Base-by-base conservation (phyloP, 345 rosid genomes). In the Eucalyptus marginata region DNA sequence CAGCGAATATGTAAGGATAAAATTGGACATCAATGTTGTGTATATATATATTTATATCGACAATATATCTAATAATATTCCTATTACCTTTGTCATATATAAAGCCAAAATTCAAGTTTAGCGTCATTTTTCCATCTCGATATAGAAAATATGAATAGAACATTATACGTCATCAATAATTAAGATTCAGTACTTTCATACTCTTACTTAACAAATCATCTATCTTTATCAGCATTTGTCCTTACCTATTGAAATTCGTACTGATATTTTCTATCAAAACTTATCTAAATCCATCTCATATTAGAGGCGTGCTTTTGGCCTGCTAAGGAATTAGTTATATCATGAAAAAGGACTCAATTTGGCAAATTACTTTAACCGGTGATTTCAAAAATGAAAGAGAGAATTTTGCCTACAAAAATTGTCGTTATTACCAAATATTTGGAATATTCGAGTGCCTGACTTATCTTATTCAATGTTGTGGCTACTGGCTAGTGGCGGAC, bases 1-100 rank as follows among this genome's bases (percentile, higher is more conserved):
- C 31, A 1, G 3, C 0, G 0, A 64, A 29, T 29, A 64, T n/a
- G 71, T 13, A 64, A 29, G 10, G 33, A 59, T 3, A 62, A 62
- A 62, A 62, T 5, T 27, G n/a, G 3, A 29, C 31, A 59, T 64
- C 33, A 64, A 64, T 29, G 2, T 3, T 13, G 9, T 29, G 71
- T 1, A 13, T 12, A 13, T 12, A 14, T 25, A 62, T 62, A 62
- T 62, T 7, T 62, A 7, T 64, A 64, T 29, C 9, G 5, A 4
- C 18, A 3, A 6, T 29, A 14, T 64, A 14, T 64, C 71, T 64
- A 7, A n/a, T 14, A 29, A 64, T 64, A 29, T 64, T 29, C 18
- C 5, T 64, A 29, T n/a, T 13, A 64, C 9, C 36, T n/a, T 13
- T n/a, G 4, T n/a, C 36, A 7, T 64, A 29, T 13, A 4, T 64